These are phyloP conservation scores for Gonapodya prolifera DNA, from an alignment of 192 early-diverging fungal genomes.

Conservation along the genomic window DNA sequence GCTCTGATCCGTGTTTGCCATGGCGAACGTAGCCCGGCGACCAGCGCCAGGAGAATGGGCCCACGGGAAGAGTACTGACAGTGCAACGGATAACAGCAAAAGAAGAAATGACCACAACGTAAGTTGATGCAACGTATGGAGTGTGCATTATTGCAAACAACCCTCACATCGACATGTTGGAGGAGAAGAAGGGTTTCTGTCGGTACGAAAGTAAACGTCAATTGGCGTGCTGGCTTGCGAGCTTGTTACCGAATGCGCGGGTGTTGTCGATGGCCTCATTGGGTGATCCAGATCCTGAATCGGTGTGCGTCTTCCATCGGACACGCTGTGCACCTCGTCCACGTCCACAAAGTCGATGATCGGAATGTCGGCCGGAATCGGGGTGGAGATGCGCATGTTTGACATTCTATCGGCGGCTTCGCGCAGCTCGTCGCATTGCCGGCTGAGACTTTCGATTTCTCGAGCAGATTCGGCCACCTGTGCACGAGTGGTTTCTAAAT, in stretches of 20 bases:
- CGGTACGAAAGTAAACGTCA: no score
- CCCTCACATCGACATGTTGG: not conserved
- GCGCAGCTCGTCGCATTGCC: not conserved
- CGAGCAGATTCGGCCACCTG: not conserved
- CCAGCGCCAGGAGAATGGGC: not conserved
- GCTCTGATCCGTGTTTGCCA: not conserved
- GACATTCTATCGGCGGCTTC: not conserved
- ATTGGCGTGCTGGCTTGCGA: not conserved
- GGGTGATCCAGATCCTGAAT: not conserved
- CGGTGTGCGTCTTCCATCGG: not conserved
- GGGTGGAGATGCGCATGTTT: not conserved
- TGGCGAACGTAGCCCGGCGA: not conserved
- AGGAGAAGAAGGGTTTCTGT: no score
- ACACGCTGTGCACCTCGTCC: not conserved
- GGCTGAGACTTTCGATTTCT: not conserved
- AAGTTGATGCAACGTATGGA: not conserved
- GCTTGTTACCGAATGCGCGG: not conserved
- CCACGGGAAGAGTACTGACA: not conserved
- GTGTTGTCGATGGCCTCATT: not conserved
- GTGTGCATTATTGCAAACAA: not conserved
- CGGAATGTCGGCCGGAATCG: not conserved
- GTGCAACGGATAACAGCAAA: not conserved
- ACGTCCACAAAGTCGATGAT: not conserved
- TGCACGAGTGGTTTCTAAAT: not conserved
- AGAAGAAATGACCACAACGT: not conserved